Conservation (phyloP, 805 yeast genomes). For the Ogataea nakhonphanomensis region DNA sequence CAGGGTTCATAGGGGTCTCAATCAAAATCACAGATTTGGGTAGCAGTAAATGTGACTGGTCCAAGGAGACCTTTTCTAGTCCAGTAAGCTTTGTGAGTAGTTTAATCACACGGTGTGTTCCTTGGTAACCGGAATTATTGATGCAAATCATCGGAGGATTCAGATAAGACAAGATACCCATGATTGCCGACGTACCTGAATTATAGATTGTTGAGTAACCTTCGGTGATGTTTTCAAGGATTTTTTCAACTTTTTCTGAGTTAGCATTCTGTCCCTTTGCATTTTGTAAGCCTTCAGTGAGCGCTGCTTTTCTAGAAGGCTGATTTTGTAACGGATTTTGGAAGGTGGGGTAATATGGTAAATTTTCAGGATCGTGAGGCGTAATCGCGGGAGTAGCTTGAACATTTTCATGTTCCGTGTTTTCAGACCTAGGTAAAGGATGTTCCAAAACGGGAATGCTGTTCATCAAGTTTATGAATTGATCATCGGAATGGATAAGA, state of each 20-base stretch:
- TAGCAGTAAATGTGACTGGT: slow-evolving; percentile 32
- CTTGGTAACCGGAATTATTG: slow-evolving; percentile 48
- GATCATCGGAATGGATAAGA: slow-evolving; percentile 36
- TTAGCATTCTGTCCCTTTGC: slow-evolving; percentile 46
- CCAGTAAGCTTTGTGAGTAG: slow-evolving; percentile 42
- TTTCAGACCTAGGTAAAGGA: neutral
- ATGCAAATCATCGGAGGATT: slow-evolving; percentile 45
- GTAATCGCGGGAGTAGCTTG: neutral
- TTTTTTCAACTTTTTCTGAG: slow-evolving; percentile 44
- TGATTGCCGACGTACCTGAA: slow-evolving; percentile 51
- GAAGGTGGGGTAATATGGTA: slow-evolving; percentile 26
- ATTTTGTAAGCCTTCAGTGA: slow-evolving; percentile 32
- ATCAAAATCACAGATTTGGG: slow-evolving; percentile 45
- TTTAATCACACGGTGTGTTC: slow-evolving; percentile 46
- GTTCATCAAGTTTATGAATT: slow-evolving; percentile 18
- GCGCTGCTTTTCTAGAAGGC: slow-evolving; percentile 19
- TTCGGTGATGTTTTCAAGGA: slow-evolving; percentile 42
- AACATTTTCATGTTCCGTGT: slow-evolving; percentile 1
- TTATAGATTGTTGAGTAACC: slow-evolving; percentile 46
- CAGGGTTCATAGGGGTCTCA: slow-evolving; percentile 56
- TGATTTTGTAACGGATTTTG: slow-evolving; percentile 25
- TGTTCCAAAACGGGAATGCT: slow-evolving; percentile 5
- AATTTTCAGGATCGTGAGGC: slow-evolving; percentile 1
- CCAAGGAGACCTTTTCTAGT: slow-evolving; percentile 35
- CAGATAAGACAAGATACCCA: slow-evolving; percentile 44